A percentile compares a stretch with the other conserved stretches of the same genome.
Conservation (phyloP, 2,329 filamentous ascomycete genomes). For the Penicillium hesseltinei region DNA sequence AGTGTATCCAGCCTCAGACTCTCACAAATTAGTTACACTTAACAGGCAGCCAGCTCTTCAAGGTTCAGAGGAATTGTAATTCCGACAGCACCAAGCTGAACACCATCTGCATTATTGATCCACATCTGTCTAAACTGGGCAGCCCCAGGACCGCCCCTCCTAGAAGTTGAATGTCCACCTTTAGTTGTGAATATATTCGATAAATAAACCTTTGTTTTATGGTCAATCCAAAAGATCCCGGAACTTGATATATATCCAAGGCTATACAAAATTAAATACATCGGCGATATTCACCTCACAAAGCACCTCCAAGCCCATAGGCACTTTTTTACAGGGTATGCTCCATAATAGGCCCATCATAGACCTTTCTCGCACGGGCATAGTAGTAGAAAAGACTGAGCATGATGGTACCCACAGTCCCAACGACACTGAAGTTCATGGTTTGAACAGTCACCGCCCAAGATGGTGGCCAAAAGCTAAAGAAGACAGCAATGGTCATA, state of each 20-base stretch:
- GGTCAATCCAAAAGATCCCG: background rate
- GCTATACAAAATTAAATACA: background rate
- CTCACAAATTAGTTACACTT: no score
- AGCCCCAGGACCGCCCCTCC: no score
- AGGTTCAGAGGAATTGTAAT: no score
- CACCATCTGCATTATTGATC: no score
- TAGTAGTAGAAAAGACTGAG: conserved; percentile 44
- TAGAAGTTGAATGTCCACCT: no score
- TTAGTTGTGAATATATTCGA: background rate
- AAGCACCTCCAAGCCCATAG: background rate
- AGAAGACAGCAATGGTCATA: conserved; percentile 48
- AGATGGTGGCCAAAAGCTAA: conserved; percentile 49
- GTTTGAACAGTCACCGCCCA: conserved; percentile 38
- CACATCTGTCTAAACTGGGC: no score
- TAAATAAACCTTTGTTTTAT: background rate
- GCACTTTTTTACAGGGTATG: background rate
- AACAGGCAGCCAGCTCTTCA: no score
- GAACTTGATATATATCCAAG: background rate
- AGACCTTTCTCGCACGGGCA: conserved; percentile 35
- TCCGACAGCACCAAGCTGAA: no score
- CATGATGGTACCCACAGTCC: conserved; percentile 43
- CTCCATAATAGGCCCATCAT: conserved; percentile 33
- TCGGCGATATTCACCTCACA: no score
- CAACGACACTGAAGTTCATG: conserved; percentile 50
- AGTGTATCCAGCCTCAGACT: no score